A percentile compares a stretch with the other conserved stretches of the same genome.
Evolutionary conservation across 805 yeast species (phyloP).

Genomic region (Sugiyamaella qingdaonensis): DNA sequence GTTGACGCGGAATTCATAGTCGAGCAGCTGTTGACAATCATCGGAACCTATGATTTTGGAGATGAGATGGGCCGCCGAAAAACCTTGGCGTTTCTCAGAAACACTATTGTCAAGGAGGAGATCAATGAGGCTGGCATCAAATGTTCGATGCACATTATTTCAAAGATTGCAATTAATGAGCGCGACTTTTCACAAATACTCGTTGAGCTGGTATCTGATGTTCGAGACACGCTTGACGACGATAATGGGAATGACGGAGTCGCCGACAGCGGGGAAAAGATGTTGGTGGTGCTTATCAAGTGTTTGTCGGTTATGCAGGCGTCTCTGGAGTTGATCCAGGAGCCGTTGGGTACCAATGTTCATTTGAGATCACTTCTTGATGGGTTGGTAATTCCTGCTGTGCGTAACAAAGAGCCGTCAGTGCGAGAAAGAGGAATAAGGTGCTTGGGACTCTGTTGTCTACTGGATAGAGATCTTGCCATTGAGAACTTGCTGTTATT

Average conservation of each 20-base stretch:
- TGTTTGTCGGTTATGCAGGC: conserved; percentile 67
- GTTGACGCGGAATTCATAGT: conserved; percentile 68
- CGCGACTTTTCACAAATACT: conserved; percentile 80
- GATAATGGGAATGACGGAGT: conserved; percentile 36
- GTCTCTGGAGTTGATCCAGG: conserved; percentile 62
- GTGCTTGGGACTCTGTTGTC: conserved; percentile 75
- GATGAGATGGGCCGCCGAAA: conserved; percentile 88
- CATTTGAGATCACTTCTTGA: conserved; percentile 67
- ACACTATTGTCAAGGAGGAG: conserved; percentile 45
- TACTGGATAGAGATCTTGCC: conserved; percentile 63
- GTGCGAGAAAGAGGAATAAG: conserved; percentile 63
- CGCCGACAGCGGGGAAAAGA: neutral
- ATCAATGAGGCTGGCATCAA: conserved; percentile 52
- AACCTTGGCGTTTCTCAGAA: conserved; percentile 55
- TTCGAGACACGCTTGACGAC: conserved; percentile 56
- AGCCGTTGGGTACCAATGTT: conserved; percentile 59
- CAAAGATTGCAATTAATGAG: conserved; percentile 69
- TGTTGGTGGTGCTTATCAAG: conserved; percentile 38
- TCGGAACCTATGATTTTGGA: conserved; percentile 72
- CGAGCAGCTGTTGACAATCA: conserved; percentile 64
- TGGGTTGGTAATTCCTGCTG: conserved; percentile 75
- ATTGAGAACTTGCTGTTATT: conserved; percentile 58
- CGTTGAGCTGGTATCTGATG: conserved; percentile 80
- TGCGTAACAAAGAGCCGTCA: conserved; percentile 51
- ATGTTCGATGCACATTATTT: conserved; percentile 59